Base-by-base conservation (phyloP, 2,329 filamentous ascomycete species). In the Madurella mycetomatis region DNA sequence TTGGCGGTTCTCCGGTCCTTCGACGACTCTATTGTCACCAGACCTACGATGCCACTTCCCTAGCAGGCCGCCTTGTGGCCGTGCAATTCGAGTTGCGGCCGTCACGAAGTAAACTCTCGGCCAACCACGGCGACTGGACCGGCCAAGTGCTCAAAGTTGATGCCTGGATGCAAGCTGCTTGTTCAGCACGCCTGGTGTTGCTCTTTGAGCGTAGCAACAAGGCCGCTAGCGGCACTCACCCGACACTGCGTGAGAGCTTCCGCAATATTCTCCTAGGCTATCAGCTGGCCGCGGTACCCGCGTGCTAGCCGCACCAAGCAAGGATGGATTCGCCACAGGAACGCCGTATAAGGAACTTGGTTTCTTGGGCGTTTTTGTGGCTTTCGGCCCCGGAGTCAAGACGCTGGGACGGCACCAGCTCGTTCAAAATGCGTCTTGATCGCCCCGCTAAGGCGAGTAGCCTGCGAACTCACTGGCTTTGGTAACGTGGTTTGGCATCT, bases 361-460 rank as follows among this genome's bases (percentile, higher is more conserved):
- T 37, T 11, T 15, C 34, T 4, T 4, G 11, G 34, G 15, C 18
- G 15, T 13, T 12, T 32, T 4, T 25, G 13, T 45, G 40, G 44
- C 18, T 19, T 30, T 44, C 34, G 53, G 41, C 18, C 49, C 53
- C 45, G 49, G 45, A 16, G 45, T 47, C 37, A 32, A 41, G 53
- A 49, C 32, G 37, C 41, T 53, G 47, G 53, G 47, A 40, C 44
- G 49, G 41, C 40, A 18, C 40, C 16, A 30, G 47, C 53, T 44
- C 44, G 49, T 16, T 51, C n/a, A 49, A 7, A 13, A 25, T 45
- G 19, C 12, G n/a, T 19, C 43, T 31, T 16, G 43, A n/a, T 19
- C 43, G 15, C 31, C 41, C 18, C 11, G 12, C 17, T 4, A n/a
- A 9, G 34, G 34, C 34, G 34, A 9, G 11, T 37, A 37, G 9